phyloP scores from a whole-genome alignment of 2,329 filamentous ascomycete genomes.

The Sclerotinia glacialis region DNA sequence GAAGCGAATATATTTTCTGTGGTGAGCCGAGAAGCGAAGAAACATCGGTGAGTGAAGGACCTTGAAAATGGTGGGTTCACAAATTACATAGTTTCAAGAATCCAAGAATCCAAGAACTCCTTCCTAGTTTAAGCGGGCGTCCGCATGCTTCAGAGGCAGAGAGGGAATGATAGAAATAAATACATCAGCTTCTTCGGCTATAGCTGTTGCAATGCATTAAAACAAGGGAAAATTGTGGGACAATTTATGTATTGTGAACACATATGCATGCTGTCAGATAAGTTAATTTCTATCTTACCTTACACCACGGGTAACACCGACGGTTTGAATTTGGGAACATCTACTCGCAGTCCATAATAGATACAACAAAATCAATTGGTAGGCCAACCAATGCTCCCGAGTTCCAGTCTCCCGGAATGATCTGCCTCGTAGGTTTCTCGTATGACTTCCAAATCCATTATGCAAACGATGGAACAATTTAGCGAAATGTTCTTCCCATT shows the following conservation, averaged over 20 bases:
- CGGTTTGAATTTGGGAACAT: no score
- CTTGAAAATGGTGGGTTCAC: not conserved
- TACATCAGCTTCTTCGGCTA: conserved; percentile 3
- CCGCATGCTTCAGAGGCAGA: no score
- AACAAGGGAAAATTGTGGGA: no score
- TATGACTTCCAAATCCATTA: not conserved
- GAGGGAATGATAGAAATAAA: no score
- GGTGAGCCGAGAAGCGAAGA: not conserved
- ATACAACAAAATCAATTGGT: not conserved
- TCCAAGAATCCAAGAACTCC: no score
- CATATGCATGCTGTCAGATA: no score
- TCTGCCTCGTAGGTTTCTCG: not conserved
- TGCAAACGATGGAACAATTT: not conserved
- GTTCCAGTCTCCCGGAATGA: not conserved
- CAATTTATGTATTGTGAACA: no score
- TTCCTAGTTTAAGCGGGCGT: no score
- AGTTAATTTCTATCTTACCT: no score
- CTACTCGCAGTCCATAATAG: no score
- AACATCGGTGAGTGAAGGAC: not conserved
- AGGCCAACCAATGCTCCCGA: not conserved
- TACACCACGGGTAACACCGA: no score
- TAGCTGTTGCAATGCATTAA: not conserved
- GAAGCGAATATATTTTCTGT: not conserved
- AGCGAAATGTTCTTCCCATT: not conserved
- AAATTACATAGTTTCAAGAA: not conserved